Base-by-base conservation (phyloP, 108 stramenopile species). In the Cyclotella sp. region DNA sequence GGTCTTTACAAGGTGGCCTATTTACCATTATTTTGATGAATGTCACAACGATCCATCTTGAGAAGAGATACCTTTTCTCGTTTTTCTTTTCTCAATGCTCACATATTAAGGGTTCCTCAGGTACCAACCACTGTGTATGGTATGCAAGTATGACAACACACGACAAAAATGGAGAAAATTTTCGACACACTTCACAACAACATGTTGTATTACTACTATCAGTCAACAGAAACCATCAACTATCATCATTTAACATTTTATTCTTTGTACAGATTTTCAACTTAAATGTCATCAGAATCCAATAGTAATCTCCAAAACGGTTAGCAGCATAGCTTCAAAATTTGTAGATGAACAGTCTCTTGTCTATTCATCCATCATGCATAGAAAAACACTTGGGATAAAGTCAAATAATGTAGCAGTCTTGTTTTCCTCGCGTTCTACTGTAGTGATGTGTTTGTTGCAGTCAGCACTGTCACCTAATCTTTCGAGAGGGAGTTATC, bases 251-350 rank as follows among this genome's bases (percentile, higher is more conserved):
- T 61, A 61, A 61, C 34, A 61, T 61, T 61, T 61, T 61, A 61
- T 61, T 61, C 6, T 34, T 34, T 61, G 60, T 61, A 61, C 60
- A 61, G 30, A 61, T 61, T 34, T 61, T 61, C 60, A 61, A 30
- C 29, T 39, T 16, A 34, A 61, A 61, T 61, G 34, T 30, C 19
- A 26, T 12, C 30, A 61, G 60, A 30, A 61, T 61, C 14, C 12
- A 15, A 39, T 39, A 19, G 30, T n/a, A 61, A 61, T 61, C 30
- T 15, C 34, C 60, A 61, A 24, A 57, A 57, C 12, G 12, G 55
- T 57, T 24, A 24, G 24, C 53, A 54, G 7, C 12, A 57, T 24
- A 12, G 24, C 24, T 19, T 57, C 22, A 26, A 57, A 57, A 57
- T 34, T 61, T 30, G n/a, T 39, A 61, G 34, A 39, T 61, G 60